Percentiles rank a stretch among this genome's conserved stretches.
These are phyloP conservation scores for Populus hybrid DNA, from an alignment of 441 rosid genomes.

Conservation along the genomic window DNA sequence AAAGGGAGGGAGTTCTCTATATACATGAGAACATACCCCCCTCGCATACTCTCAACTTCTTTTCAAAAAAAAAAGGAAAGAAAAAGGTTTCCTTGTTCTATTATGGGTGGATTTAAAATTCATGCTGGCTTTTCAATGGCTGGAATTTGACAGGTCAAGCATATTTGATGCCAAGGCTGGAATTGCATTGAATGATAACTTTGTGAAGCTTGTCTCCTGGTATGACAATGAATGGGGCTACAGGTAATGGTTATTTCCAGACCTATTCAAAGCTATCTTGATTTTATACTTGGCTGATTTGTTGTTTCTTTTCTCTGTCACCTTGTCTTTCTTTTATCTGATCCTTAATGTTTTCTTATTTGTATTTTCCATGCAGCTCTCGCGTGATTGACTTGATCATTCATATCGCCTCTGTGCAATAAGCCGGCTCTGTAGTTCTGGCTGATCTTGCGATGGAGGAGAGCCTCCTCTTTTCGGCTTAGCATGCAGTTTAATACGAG, in stretches of 20 bases:
- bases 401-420: constrained; percentile 35
- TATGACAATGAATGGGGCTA: constrained; percentile 69
- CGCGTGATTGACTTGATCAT: constrained; percentile 55
- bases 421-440: background rate
- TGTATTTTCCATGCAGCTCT: constrained; percentile 26
- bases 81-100: background rate
- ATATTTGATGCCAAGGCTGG: constrained; percentile 72
- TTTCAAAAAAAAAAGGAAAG: no score
- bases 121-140: background rate
- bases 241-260: constrained; percentile 35
- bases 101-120: background rate
- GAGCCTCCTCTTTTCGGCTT: constrained; percentile 2
- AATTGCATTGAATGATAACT: constrained; percentile 51
- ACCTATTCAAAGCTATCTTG: background rate
- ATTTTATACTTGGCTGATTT: background rate
- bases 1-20: background rate
- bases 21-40: background rate
- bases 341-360: background rate
- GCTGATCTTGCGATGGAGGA: background rate
- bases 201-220: constrained; percentile 59
- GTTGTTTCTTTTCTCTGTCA: background rate
- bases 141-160: constrained; percentile 48
- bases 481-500: background rate
- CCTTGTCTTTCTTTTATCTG: background rate
- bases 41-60: background rate